These are phyloP conservation scores for Ascochyta viciae-villosae DNA, from an alignment of 2,329 filamentous ascomycete species.

Conservation along the genomic window DNA sequence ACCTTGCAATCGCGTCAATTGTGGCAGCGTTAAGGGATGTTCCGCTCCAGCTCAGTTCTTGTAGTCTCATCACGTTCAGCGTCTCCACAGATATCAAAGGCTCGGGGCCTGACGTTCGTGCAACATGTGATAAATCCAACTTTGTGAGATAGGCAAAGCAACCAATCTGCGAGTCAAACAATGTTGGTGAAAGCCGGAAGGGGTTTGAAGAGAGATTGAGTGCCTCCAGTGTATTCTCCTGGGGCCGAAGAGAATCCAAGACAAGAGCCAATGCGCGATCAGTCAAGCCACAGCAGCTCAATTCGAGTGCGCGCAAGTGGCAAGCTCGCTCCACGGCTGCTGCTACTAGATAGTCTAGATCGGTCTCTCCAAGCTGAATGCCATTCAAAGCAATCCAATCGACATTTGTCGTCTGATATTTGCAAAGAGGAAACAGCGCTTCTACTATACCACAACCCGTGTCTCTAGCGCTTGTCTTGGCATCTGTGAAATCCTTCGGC, in stretches of 20 bases:
- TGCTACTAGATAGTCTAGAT: slow-evolving; percentile 71
- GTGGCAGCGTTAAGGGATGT: slow-evolving; percentile 68
- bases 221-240: slow-evolving; percentile 71
- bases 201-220: slow-evolving; percentile 72
- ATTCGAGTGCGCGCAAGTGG: slow-evolving; percentile 71
- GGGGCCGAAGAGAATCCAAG: slow-evolving; percentile 68
- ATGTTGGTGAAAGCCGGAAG: slow-evolving; percentile 67
- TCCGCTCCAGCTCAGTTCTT: slow-evolving; percentile 70
- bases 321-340: slow-evolving; percentile 71
- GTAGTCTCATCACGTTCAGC: slow-evolving; percentile 70
- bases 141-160: slow-evolving; percentile 71
- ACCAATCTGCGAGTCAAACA: slow-evolving; percentile 71
- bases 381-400: slow-evolving; percentile 75
- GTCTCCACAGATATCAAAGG: slow-evolving; percentile 71
- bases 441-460: slow-evolving; percentile 73
- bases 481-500: slow-evolving; percentile 51
- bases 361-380: slow-evolving; percentile 73
- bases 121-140: slow-evolving; percentile 70
- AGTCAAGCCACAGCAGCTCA: slow-evolving; percentile 67
- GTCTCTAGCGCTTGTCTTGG: slow-evolving; percentile 59
- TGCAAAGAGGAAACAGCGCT: slow-evolving; percentile 72
- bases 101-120: slow-evolving; percentile 67
- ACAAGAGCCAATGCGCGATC: slow-evolving; percentile 67
- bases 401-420: slow-evolving; percentile 70
- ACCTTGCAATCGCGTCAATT: slow-evolving; percentile 66